These are phyloP conservation scores for Favolaschia claudopus DNA, from an alignment of 768 basidiomycete species.

Conservation along the genomic window DNA sequence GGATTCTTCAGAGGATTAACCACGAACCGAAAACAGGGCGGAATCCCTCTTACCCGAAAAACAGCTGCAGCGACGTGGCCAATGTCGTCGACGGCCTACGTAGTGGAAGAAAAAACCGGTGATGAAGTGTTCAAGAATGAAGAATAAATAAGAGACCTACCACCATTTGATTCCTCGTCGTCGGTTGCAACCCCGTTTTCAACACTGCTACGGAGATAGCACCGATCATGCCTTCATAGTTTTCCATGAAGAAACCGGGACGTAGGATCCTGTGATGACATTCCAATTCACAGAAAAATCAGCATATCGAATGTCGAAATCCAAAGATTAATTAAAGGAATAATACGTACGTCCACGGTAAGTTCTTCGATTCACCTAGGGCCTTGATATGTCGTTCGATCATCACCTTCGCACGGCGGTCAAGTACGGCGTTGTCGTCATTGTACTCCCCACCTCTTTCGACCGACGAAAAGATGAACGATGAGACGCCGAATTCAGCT, in stretches of 20 bases:
- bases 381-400: conserved; percentile 45
- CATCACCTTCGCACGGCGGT: conserved; percentile 43
- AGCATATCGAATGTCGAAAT: not conserved
- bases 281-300: not conserved
- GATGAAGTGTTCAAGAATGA: not conserved
- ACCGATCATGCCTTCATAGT: conserved; percentile 48
- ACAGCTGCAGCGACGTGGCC: conserved; percentile 43
- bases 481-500: conserved; percentile 42
- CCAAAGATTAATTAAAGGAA: not conserved
- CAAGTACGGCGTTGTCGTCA: conserved; percentile 38
- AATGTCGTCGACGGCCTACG: conserved; percentile 43
- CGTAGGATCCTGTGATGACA: conserved; percentile 41
- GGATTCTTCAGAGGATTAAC: conserved; percentile 32
- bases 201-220: conserved; percentile 43
- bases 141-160: conserved; percentile 32
- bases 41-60: conserved; percentile 32
- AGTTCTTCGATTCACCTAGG: conserved; percentile 35
- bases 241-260: conserved; percentile 54
- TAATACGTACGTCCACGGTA: conserved; percentile 47
- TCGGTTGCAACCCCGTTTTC: conserved; percentile 40
- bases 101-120: not conserved
- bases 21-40: not conserved
- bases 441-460: conserved; percentile 46
- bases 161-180: conserved; percentile 42
- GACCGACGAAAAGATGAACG: conserved; percentile 45